Conservation (phyloP, 2,329 filamentous ascomycete genomes). For the Cryphonectria carpinicola region DNA sequence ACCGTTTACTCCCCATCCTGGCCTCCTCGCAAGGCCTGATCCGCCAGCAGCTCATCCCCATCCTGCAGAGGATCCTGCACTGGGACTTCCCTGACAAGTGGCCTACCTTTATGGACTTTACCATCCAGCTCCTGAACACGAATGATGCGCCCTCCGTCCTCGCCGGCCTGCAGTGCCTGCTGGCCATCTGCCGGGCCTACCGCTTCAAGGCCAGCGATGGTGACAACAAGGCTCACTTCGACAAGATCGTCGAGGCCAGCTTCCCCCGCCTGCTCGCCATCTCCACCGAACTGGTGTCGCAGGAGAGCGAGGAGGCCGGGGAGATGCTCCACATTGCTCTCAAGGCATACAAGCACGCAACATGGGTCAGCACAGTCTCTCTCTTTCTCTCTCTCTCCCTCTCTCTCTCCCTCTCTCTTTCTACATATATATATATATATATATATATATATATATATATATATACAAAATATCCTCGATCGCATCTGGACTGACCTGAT, state of each 20-base stretch:
- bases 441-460: too few relatives aligned
- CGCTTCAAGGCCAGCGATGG: conserved; percentile 85
- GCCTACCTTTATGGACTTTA: conserved; percentile 94
- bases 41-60: conserved; percentile 89
- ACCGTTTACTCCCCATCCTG: conserved; percentile 86
- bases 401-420: background rate
- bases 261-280: conserved; percentile 88
- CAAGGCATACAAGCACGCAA: conserved; percentile 98
- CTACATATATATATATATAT: too few relatives aligned
- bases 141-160: conserved; percentile 87
- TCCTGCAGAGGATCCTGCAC: conserved; percentile 94
- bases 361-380: conserved; percentile 70
- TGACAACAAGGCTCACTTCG: conserved; percentile 79
- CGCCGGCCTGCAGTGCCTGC: conserved; percentile 88
- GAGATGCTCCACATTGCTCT: conserved; percentile 96
- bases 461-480: too few relatives aligned
- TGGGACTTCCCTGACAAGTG: conserved; percentile 93
- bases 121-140: conserved; percentile 82
- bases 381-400: background rate
- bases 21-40: conserved; percentile 79
- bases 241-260: conserved; percentile 88
- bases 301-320: conserved; percentile 90
- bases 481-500: background rate
- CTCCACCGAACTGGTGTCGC: conserved; percentile 84
- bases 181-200: conserved; percentile 95